Evolutionary conservation across 2,329 filamentous ascomycete species (phyloP), one percentile per base, ranked within the genome.

Genomic region (Cladosporium colombiae): DNA sequence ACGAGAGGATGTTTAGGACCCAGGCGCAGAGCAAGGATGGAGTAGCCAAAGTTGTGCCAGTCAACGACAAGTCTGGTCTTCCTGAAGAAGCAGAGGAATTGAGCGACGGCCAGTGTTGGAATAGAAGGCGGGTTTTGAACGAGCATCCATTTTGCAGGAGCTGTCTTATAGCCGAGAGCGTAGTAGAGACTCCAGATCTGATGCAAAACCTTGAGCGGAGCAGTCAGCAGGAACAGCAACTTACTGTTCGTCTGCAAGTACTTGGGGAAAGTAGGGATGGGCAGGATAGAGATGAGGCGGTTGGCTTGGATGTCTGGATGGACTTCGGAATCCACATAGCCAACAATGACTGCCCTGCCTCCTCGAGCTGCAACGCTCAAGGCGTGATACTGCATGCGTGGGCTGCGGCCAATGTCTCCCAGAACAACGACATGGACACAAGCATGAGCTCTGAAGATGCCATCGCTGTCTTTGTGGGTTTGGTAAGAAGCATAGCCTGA

Each of bases 21-120:
- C 1, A 90, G 80, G 68, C 88, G 89, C 58, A 90, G 78, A 1
- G 85, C 91, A 3, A 99, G 86, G 72, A 99, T 96, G 10, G 92
- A 94, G 84, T 94, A 97, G 71, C 94, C 95, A 78, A 97, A 98
- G 79, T 99, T 99, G 82, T 99, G 95, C 95, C 95, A 99, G 81
- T 99, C 95, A 64, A 98, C 91, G 67, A 98, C 84, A 4, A 99
- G 85, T 65, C 87, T 86, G 46, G 91, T 96, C 71, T 91, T 89
- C 59, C 95, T 89, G 60, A 96, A 77, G 71, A 88, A 86, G 73
- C 91, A 91, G 57, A 92, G 83, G 3, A 93, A 68, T 25, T 89
- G 83, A 18, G 92, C 90, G 44, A 97, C 82, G 61, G 89, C 86
- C 25, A 99, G 86, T 0, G 93, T 96, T 0, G 95, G 95, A 66